These are phyloP conservation scores for Russula vinacea DNA, from an alignment of 768 basidiomycete species.

Conservation along the genomic window DNA sequence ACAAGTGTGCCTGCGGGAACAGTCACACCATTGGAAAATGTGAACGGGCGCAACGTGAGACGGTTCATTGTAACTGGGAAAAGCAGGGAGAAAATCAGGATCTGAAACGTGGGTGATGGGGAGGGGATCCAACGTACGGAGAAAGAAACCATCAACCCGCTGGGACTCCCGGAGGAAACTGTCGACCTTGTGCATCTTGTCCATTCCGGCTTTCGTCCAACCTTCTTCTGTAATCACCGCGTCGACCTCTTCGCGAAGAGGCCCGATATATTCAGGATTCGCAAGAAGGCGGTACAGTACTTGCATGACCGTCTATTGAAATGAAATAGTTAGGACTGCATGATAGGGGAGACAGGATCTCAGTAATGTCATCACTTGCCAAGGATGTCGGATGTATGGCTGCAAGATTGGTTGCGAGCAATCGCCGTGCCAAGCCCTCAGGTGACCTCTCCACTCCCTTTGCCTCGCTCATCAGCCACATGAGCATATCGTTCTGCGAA, in stretches of 20 bases:
- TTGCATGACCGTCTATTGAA: slow-evolving; percentile 7
- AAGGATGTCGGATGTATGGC: slow-evolving; percentile 39
- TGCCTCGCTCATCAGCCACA: slow-evolving; percentile 42
- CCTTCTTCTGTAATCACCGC: slow-evolving; percentile 20
- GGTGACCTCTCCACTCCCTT: slow-evolving; percentile 35
- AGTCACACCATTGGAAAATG: slow-evolving; percentile 38
- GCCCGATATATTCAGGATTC: slow-evolving; percentile 31
- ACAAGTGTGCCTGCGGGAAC: slow-evolving; percentile 43
- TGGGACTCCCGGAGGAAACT: slow-evolving; percentile 39
- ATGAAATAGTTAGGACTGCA: not conserved
- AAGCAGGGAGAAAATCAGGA: not conserved
- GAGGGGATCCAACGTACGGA: not conserved
- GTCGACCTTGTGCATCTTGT: slow-evolving; percentile 37
- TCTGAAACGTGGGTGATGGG: no score
- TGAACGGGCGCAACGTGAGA: slow-evolving; percentile 33
- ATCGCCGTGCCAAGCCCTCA: slow-evolving; percentile 34
- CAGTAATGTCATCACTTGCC: slow-evolving; percentile 31
- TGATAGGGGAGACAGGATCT: no score
- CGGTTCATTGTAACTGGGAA: slow-evolving; percentile 29
- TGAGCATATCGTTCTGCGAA: slow-evolving; percentile 41
- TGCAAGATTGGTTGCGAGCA: slow-evolving; percentile 42
- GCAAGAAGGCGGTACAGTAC: slow-evolving; percentile 31
- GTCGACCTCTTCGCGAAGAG: slow-evolving; percentile 32
- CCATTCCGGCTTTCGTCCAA: slow-evolving; percentile 10
- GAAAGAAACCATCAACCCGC: slow-evolving; percentile 28